Evolutionary conservation across 176 grass and related monocot species (phyloP), one percentile per base, ranked within the genome.

Genomic region (Triticum urartu): DNA sequence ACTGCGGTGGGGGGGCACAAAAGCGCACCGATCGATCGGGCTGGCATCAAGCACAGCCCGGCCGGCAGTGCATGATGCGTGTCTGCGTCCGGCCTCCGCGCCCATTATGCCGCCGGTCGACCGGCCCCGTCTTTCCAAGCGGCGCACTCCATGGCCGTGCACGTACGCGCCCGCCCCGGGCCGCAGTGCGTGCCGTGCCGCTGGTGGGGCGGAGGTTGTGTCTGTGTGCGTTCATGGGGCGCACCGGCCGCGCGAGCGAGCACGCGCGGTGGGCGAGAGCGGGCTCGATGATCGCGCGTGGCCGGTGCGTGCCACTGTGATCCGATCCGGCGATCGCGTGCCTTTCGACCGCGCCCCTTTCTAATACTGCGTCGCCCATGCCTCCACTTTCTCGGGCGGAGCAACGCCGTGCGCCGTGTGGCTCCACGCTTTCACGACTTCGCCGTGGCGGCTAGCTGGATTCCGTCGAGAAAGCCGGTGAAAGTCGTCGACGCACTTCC

Each of bases 331-430:
- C 66, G 38, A 35, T 58, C 20, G 74, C 66, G 42, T 50, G 6
- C 7, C 47, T 59, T 83, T 39, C 30, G 22, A 4, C 26, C 22
- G 45, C 2, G 1, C 12, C 3, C 17, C 56, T 28, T 35, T 67
- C 18, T 17, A 34, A 87, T 68, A 87, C 61, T 81, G 86, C 69
- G 78, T 85, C 17, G 86, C 90, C 89, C 90, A 88, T 88, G 82
- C 90, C 64, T 64, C 86, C 90, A 78, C 90, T 91, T 82, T 91
- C 86, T 85, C 4, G 77, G 86, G 85, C 81, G 33, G 60, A 17
- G 35, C 66, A 67, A 68, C 58, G 70, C 14, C 48, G 14, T 17
- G 12, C 77, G 10, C 60, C 25, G 68, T 45, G 75, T 84, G 85
- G 45, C 65, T 76, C 73, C 33, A 83, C 75, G 67, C 72, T 82